Base-by-base conservation (phyloP, 106 monocot species). In the Dendrobium officinale region DNA sequence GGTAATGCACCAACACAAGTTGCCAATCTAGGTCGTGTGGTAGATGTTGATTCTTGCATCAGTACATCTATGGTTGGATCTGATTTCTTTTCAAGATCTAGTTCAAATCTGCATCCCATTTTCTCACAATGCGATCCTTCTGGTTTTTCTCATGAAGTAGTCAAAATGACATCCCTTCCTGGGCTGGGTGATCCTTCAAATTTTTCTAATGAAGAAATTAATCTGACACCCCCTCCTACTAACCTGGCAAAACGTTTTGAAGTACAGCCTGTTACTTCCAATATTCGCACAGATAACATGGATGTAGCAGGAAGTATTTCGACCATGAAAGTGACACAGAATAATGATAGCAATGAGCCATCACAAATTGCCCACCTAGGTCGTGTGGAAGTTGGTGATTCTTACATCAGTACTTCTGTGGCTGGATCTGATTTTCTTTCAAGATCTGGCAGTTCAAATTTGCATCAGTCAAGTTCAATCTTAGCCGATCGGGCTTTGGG, bases 21-120 rank as follows among this genome's bases (percentile, higher is more conserved):
- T 49, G 22, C 6, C 58, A 78, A 80, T 55, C 81, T 72, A 49
- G 68, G 68, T 24, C 72, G 11, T 82, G 77, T 64, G 15, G 77
- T 51, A 79, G 79, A 79, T 70, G 17, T n/a, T 5, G 43, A 56
- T 54, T 66, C 75, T 79, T 80, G 43, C 20, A 41, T 27, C 16
- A 74, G 33, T 73, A 24, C 67, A 10, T 74, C 74, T 44, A 15
- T 49, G 29, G 24, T 72, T 72, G 78, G 48, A 56, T 86, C 70
- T 48, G 82, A 75, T 79, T 88, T 64, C 56, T 48, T 77, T 82
- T 70, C 87, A 42, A 90, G 56, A 79, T 48, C 80, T 67, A 33
- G 70, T 37, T 70, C 70, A 70, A 70, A 70, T 37, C 13, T 70
- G 70, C 37, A 11, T 70, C 11, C 33, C 3, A 61, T 61, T 22